Percentiles rank a stretch among this genome's conserved stretches.
Evolutionary conservation across 345 rosid species (phyloP).

Genomic region (Lepidium africanum): DNA sequence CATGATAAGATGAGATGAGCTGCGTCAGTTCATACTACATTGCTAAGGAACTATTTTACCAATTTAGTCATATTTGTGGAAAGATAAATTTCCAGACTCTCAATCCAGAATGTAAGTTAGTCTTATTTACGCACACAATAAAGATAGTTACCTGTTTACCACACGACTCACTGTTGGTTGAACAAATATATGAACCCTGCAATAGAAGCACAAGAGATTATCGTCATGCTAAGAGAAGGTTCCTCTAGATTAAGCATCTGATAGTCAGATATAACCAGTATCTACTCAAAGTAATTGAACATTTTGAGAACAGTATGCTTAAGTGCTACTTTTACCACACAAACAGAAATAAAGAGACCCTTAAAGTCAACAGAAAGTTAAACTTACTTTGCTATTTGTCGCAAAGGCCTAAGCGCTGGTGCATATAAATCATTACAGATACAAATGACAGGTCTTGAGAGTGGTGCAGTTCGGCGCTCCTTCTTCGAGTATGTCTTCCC

Average conservation of each 20-base stretch:
- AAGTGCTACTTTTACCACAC: background rate
- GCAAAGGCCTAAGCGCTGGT: conserved; percentile 82
- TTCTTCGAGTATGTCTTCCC: conserved; percentile 54
- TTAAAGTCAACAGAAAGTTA: background rate
- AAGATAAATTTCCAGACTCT: background rate
- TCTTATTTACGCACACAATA: background rate
- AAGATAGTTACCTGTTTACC: conserved; percentile 65
- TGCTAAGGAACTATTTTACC: background rate
- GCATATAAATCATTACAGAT: conserved; percentile 88
- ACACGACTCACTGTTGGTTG: conserved; percentile 86
- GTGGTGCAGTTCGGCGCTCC: conserved; percentile 45
- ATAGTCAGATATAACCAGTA: background rate
- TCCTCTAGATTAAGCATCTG: conserved; percentile 7
- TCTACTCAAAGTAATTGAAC: background rate
- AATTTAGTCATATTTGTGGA: background rate
- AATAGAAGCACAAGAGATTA: conserved; percentile 8
- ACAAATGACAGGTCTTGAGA: conserved; percentile 80
- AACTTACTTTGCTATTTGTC: conserved; percentile 93
- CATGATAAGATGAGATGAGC: background rate
- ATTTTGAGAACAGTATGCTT: background rate
- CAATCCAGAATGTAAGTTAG: background rate
- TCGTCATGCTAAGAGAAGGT: conserved; percentile 12
- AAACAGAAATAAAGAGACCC: conserved; percentile 2
- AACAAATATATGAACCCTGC: conserved; percentile 90
- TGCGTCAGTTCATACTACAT: background rate